These are phyloP conservation scores for Phellopilus nigrolimitatus DNA, from an alignment of 1,284 basidiomycete species.

Conservation along the genomic window DNA sequence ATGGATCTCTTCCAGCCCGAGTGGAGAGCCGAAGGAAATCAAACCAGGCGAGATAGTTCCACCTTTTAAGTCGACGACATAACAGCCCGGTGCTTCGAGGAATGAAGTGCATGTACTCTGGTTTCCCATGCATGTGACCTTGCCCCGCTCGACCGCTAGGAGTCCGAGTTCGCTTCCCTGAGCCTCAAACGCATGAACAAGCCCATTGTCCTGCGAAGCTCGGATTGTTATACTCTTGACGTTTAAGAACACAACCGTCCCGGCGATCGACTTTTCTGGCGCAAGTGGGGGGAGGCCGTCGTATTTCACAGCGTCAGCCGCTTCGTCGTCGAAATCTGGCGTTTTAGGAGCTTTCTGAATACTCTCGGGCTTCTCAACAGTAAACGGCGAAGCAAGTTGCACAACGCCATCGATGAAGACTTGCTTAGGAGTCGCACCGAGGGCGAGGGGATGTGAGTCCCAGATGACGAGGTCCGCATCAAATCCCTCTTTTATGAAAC, in stretches of 20 bases:
- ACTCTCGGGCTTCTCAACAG: constrained; percentile 39
- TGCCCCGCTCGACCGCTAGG: too few species aligned
- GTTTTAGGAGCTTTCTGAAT: constrained; percentile 48
- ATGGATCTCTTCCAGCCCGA: constrained; percentile 35
- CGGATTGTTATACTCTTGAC: constrained; percentile 40
- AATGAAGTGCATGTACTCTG: constrained; percentile 1
- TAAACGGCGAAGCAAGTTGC: constrained; percentile 50
- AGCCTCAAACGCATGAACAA: not conserved
- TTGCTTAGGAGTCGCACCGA: constrained; percentile 69
- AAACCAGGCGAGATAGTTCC: constrained; percentile 30
- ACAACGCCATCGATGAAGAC: constrained; percentile 69
- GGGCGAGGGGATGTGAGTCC: constrained; percentile 73
- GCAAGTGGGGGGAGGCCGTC: constrained; percentile 64
- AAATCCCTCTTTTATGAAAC: constrained; percentile 60
- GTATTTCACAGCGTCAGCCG: constrained; percentile 46
- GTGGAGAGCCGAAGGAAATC: constrained; percentile 32
- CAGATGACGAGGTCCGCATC: constrained; percentile 60
- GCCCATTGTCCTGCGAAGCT: constrained; percentile 11
- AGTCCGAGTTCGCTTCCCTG: constrained; percentile 26
- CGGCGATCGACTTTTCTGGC: constrained; percentile 27
- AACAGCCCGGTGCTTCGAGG: constrained; percentile 19
- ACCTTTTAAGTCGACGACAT: constrained; percentile 26
- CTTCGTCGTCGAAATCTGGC: constrained; percentile 57
- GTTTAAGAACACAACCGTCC: constrained; percentile 52
- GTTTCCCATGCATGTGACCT: constrained; percentile 36